A percentile compares a stretch with the other conserved stretches of the same genome.
Evolutionary conservation across 495 filamentous ascomycete genomes (phyloP).

Genomic region (Penicillium goetzii): DNA sequence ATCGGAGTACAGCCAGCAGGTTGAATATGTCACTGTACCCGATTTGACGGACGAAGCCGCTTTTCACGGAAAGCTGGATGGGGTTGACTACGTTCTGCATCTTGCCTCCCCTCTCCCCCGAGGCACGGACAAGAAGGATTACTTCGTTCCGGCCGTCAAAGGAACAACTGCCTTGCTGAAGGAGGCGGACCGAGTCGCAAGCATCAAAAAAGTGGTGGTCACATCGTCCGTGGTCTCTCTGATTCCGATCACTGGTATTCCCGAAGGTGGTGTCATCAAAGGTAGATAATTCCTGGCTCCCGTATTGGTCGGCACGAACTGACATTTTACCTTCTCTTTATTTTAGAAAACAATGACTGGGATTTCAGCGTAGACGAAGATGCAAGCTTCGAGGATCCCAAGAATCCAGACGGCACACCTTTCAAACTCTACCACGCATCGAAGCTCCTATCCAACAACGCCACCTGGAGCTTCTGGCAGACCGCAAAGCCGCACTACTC

Average conservation of each 20-base stretch:
- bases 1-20: slow-evolving; percentile 17
- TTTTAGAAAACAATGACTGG: slow-evolving; percentile 37
- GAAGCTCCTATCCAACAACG: slow-evolving; percentile 38
- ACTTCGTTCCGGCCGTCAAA: slow-evolving; percentile 38
- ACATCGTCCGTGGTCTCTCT: slow-evolving; percentile 40
- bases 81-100: slow-evolving; percentile 45
- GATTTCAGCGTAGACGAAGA: slow-evolving; percentile 32
- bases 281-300: slow-evolving; percentile 17
- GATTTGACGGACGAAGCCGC: slow-evolving; percentile 37
- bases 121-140: slow-evolving; percentile 32
- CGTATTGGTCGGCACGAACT: not conserved
- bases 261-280: slow-evolving; percentile 30
- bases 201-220: slow-evolving; percentile 43
- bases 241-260: slow-evolving; percentile 32
- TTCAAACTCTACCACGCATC: slow-evolving; percentile 35
- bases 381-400: slow-evolving; percentile 24
- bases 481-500: slow-evolving; percentile 31
- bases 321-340: not conserved
- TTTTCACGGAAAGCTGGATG: slow-evolving; percentile 35
- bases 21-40: slow-evolving; percentile 38
- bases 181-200: slow-evolving; percentile 32
- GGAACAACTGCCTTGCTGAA: slow-evolving; percentile 38
- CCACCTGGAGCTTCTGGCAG: slow-evolving; percentile 31
- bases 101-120: slow-evolving; percentile 43
- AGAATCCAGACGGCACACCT: slow-evolving; percentile 18